Evolutionary conservation across 257 asterid species (phyloP).

Genomic region (Paulownia fortunei): DNA sequence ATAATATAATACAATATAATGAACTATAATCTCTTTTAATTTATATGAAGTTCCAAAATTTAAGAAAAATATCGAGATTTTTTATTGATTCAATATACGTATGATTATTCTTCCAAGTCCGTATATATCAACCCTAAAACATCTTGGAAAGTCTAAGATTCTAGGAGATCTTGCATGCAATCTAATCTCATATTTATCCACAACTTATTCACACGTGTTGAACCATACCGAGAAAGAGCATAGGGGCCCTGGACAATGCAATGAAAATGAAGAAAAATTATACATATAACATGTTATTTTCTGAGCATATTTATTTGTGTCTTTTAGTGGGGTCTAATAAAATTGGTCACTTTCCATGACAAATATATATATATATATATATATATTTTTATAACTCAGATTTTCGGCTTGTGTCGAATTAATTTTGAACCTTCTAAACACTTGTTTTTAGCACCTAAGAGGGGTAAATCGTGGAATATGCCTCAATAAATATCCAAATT

Average conservation of each 20-base stretch:
- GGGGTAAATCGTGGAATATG: no score
- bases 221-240: conserved; percentile 20
- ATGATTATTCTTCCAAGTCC: not conserved
- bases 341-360: conserved; percentile 13
- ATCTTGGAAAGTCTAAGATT: conserved; percentile 8
- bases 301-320: not conserved
- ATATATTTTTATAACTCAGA: no score
- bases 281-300: not conserved
- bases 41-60: no score
- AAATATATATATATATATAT: no score
- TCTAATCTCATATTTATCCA: conserved; percentile 17
- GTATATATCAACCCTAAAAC: not conserved
- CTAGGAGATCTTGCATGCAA: not conserved
- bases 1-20: no score
- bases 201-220: conserved; percentile 27
- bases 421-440: no score
- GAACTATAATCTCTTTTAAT: no score
- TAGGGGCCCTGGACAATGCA: conserved; percentile 21
- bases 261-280: not conserved
- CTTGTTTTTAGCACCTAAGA: no score
- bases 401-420: no score
- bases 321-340: conserved; percentile 25
- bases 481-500: no score
- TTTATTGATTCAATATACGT: no score
- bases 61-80: no score